Evolutionary conservation across 345 rosid species (phyloP), one percentile per base, ranked within the genome.

Genomic region (Camelina hispida): DNA sequence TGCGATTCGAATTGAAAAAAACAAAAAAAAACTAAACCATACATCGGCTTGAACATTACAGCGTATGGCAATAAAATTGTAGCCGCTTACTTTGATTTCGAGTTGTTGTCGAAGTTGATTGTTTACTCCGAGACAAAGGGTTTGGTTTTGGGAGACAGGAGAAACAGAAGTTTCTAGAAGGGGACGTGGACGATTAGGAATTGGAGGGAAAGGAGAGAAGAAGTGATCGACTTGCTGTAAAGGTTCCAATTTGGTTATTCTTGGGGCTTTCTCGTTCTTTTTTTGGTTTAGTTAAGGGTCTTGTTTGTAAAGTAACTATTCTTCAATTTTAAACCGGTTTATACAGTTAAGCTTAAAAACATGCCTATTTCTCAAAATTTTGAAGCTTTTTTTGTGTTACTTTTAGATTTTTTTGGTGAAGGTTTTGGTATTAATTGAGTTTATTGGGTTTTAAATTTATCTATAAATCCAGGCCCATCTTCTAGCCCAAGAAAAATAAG

Each of bases 121-220:
- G 66, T 34, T 47, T 15, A 52, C 15, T 46, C 57, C 6, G 18
- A 43, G 34, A 44, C 60, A 20, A 54, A 68, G 30, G 15, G 44
- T 44, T 69, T 46, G 44, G 10, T 57, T 69, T 43, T 30, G 34
- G 20, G 47, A 48, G 74, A 51, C 16, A 20, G 35, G 37, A 34
- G 30, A 4, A 28, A 47, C 58, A 34, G 47, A 34, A 16, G 58
- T 20, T 59, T 71, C 14, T 38, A 2, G 66, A 59, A 35, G 35
- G 8, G 23, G 23, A 15, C 6, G 20, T 22, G 11, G 30, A 6
- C 16, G 58, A 25, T 6, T 7, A 1, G 48, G 58, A 70, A 34
- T 20, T 71, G 74, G 74, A 59, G 74, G 74, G 74, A 71, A 71
- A 59, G 38, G 18, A 11, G 18, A 11, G 6, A 18, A 46, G 37